Percentiles rank a stretch among this genome's conserved stretches.
Conservation (phyloP, 352 stramenopile species). For the Phytophthora boehmeriae region DNA sequence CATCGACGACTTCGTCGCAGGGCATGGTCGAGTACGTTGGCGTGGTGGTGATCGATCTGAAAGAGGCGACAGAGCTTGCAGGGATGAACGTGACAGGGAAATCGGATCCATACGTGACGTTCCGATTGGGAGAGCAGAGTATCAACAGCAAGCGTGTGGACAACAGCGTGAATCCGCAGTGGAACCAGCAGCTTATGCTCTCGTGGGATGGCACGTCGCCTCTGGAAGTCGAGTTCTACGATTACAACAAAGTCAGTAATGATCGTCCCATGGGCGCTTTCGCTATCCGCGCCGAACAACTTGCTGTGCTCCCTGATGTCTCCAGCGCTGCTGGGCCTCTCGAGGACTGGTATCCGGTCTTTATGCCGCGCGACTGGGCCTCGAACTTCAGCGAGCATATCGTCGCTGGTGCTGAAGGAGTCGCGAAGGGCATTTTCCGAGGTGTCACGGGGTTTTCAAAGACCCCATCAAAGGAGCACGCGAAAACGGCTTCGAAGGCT, state of each 20-base stretch:
- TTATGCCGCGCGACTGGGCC: slow-evolving; percentile 75
- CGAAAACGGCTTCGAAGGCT: slow-evolving; percentile 70
- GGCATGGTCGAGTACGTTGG: slow-evolving; percentile 87
- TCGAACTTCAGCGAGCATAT: slow-evolving; percentile 85
- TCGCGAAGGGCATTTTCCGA: slow-evolving; percentile 71
- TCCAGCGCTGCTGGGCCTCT: slow-evolving; percentile 16
- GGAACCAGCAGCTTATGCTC: slow-evolving; percentile 74
- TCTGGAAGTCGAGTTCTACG: slow-evolving; percentile 69
- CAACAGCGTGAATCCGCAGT: slow-evolving; percentile 74
- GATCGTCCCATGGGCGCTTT: slow-evolving; percentile 75
- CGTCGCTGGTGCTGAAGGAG: slow-evolving; percentile 69
- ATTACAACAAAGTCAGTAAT: slow-evolving; percentile 71
- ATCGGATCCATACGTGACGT: slow-evolving; percentile 81
- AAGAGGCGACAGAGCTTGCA: slow-evolving; percentile 64
- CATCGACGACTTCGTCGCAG: slow-evolving; percentile 26
- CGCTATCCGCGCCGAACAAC: slow-evolving; percentile 43
- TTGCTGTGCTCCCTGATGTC: slow-evolving; percentile 39
- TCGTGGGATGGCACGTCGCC: slow-evolving; percentile 80
- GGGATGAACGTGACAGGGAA: slow-evolving; percentile 81
- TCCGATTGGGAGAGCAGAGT: slow-evolving; percentile 72
- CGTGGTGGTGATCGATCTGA: slow-evolving; percentile 75
- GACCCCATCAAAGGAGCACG: slow-evolving; percentile 81
- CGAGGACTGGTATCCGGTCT: slow-evolving; percentile 60
- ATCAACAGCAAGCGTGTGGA: slow-evolving; percentile 71
- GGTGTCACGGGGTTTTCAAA: slow-evolving; percentile 83